Percentiles rank a stretch among this genome's conserved stretches.
phyloP scores from a whole-genome alignment of 202 grass and related monocot genomes.

The Setaria viridis region DNA sequence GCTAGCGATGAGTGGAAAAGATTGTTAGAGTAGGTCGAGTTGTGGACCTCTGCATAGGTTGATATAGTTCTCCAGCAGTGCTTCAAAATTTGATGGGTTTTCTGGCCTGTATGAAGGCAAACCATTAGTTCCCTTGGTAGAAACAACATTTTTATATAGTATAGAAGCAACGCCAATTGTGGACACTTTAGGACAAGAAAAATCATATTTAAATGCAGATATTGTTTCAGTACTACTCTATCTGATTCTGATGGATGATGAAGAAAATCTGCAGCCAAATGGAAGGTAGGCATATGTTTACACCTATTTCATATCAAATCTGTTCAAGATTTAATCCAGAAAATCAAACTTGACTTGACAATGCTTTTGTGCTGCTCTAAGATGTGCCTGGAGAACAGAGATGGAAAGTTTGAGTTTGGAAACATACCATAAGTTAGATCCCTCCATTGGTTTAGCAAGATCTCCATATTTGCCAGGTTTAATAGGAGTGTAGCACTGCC shows the following conservation, averaged over 20 bases:
- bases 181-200: not conserved
- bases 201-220: not conserved
- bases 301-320: not conserved
- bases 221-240: not conserved
- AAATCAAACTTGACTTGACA: not conserved
- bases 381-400: not conserved
- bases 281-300: not conserved
- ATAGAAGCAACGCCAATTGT: not conserved
- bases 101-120: constrained; percentile 65
- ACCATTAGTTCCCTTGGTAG: not conserved
- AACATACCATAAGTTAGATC: constrained; percentile 84
- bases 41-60: constrained; percentile 66
- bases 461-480: constrained; percentile 66
- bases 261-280: not conserved
- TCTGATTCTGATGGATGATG: not conserved
- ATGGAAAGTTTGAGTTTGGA: constrained; percentile 32
- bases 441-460: constrained; percentile 77
- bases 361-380: not conserved
- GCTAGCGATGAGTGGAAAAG: not conserved
- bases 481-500: constrained; percentile 73
- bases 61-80: constrained; percentile 75
- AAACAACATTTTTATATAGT: not conserved
- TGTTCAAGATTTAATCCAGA: not conserved
- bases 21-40: constrained; percentile 22
- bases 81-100: constrained; percentile 82